Evolutionary conservation across 108 stramenopile species (phyloP), one percentile per base, ranked within the genome.

Genomic region (Parietichytrium sp.): DNA sequence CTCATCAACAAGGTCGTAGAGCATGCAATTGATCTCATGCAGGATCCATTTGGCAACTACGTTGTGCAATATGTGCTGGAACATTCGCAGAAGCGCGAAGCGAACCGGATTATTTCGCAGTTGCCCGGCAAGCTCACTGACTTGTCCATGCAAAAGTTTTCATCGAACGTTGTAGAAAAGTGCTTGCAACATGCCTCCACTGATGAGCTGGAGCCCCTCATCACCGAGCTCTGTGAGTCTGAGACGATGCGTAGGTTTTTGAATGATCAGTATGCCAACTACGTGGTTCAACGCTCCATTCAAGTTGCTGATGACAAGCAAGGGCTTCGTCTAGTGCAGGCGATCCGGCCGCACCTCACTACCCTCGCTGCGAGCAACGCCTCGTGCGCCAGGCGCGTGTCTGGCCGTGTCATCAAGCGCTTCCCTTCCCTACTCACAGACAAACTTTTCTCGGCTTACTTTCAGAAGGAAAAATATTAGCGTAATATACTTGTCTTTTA

Each of bases 161-260:
- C 93, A 54, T 94, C 93, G 72, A 96, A 96, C 86, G 97, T 96
- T n/a, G 95, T 98, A 92, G 97, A 98, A 84, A 96, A 96, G 86
- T 96, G 96, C 86, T 83, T 98, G 77, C 95, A 96, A 83, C 93
- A 94, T 36, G 95, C 95, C 52, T 92, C 93, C 29, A 94, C 95
- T 79, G 81, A 86, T 55, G 88, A 95, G 54, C 94, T 93, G 78
- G 92, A 93, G 81, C 85, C 83, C 77, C 94, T 95, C 84, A 82
- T 96, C 55, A 80, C 91, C 4, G 95, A 96, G 84, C 87, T 96
- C 79, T 93, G 93, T 82, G 89, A 93, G 79, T 82, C 90, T 1
- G 93, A 93, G 51, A 86, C 90, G 12, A 91, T 95, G 54, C 85
- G 93, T 49, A 92, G 94, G 83, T 83, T 95, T 29, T 93, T 95